These are phyloP conservation scores for Leccinum arenicola DNA, from an alignment of 768 basidiomycete genomes.

Conservation along the genomic window DNA sequence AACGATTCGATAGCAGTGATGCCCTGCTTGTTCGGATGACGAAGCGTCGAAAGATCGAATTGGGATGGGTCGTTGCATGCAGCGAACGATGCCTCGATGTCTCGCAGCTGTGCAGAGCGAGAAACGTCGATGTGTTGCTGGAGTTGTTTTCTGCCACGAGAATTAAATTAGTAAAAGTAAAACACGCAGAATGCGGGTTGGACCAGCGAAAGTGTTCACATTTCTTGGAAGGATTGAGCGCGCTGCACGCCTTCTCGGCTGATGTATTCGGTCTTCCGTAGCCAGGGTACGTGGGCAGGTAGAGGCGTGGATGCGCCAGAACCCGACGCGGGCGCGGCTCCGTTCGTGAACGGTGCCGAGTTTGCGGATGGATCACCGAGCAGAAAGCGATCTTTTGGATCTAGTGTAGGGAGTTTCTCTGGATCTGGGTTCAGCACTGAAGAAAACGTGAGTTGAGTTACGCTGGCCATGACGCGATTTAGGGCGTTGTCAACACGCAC, in stretches of 20 bases:
- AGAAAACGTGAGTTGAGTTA: background rate
- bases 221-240: conserved; percentile 44
- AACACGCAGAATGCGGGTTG: background rate
- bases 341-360: conserved; percentile 41
- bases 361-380: conserved; percentile 61
- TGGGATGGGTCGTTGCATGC: conserved; percentile 50
- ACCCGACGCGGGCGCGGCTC: conserved; percentile 31
- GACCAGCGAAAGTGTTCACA: conserved; percentile 39
- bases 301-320: conserved; percentile 44
- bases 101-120: conserved; percentile 66
- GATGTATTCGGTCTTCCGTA: conserved; percentile 90
- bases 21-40: conserved; percentile 77
- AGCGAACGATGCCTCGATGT: conserved; percentile 75
- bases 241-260: conserved; percentile 56
- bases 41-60: conserved; percentile 56
- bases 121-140: conserved; percentile 65
- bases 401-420: conserved; percentile 53
- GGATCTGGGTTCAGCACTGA: conserved; percentile 66
- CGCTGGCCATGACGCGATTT: background rate
- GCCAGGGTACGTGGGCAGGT: conserved; percentile 77
- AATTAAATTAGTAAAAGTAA: background rate
- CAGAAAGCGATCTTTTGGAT: conserved; percentile 75
- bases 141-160: conserved; percentile 44
- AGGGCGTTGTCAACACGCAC: conserved; percentile 33
- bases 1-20: conserved; percentile 78